Base-by-base conservation (phyloP, 148 eudicot species). In the Fagopyrum homotropicum region DNA sequence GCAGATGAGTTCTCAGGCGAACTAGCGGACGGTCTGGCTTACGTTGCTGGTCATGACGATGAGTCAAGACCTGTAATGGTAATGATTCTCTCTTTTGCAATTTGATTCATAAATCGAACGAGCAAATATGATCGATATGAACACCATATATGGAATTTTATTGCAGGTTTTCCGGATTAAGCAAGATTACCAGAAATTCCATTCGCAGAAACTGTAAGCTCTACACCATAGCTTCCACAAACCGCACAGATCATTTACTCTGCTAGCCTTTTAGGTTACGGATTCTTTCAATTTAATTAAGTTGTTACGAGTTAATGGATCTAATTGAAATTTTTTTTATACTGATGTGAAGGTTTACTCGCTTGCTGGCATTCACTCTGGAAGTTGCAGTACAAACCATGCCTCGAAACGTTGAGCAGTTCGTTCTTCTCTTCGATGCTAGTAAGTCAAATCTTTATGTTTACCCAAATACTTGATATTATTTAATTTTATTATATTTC, bases 1-100 rank as follows among this genome's bases (percentile, higher is more conserved):
- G 99, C 97, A 26, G 99, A 92, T 77, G 99, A 95, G 76, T 95
- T 95, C 77, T 90, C 97, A 4, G 92, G 91, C 14, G 99, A 92
- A 84, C 81, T 95, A 40, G 87, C 97, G 16, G 99, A 95, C 46
- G 99, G 99, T 11, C 60, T 90, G 56, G 99, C 99, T 61, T 95
- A 89, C 83, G 96, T 95, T n/a, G 89, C 97, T 55, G 99, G 99
- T 43, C 93, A 90, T 60, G 99, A 95, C 66, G 92, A 95, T 35
- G 88, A 90, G 78, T 83, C 84, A 50, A 84, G 94, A 74, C 97
- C 99, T 26, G 92, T 95, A 0, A 35, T 90, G 93, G 97, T 94
- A 84, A 60, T 30, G 59, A 45, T 47, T 70, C 40, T 43, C 2
- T 43, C 72, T 51, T 43, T 66, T 83, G 63, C 63, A 57, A 57